These are phyloP conservation scores for Pleurotus salmoneostramineus DNA, from an alignment of 768 basidiomycete genomes.

Conservation along the genomic window DNA sequence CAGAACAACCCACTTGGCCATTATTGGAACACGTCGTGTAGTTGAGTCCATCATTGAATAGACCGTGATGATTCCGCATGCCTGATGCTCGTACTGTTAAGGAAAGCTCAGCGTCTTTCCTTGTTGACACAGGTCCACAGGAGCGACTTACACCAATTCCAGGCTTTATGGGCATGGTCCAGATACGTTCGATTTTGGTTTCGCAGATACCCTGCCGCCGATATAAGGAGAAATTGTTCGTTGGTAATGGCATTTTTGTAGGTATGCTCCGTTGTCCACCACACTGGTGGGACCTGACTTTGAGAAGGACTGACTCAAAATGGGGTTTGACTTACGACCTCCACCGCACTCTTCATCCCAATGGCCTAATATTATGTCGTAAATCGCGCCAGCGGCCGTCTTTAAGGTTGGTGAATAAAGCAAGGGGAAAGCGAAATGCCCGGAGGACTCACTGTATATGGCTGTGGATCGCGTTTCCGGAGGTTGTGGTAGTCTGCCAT, in stretches of 20 bases:
- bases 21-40: constrained; percentile 35
- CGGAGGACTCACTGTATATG: constrained; percentile 23
- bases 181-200: constrained; percentile 35
- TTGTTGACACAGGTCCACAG: neutral
- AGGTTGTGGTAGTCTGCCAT: constrained; percentile 46
- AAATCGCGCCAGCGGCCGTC: constrained; percentile 37
- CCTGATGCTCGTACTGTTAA: constrained; percentile 33
- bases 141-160: constrained; percentile 30
- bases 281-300: constrained; percentile 27
- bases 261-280: constrained; percentile 51
- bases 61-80: constrained; percentile 40
- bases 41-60: constrained; percentile 43
- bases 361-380: constrained; percentile 45
- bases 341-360: constrained; percentile 51
- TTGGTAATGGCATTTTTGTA: constrained; percentile 64
- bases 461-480: constrained; percentile 26
- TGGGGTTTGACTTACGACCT: constrained; percentile 30
- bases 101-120: neutral
- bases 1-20: constrained; percentile 28
- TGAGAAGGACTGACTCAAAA: no score
- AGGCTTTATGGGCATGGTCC: constrained; percentile 44
- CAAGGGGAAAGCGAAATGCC: neutral
- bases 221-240: constrained; percentile 48
- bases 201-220: constrained; percentile 42
- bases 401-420: neutral